Evolutionary conservation across 2,329 filamentous ascomycete genomes (phyloP).

Genomic region (Venturia oleaginea): DNA sequence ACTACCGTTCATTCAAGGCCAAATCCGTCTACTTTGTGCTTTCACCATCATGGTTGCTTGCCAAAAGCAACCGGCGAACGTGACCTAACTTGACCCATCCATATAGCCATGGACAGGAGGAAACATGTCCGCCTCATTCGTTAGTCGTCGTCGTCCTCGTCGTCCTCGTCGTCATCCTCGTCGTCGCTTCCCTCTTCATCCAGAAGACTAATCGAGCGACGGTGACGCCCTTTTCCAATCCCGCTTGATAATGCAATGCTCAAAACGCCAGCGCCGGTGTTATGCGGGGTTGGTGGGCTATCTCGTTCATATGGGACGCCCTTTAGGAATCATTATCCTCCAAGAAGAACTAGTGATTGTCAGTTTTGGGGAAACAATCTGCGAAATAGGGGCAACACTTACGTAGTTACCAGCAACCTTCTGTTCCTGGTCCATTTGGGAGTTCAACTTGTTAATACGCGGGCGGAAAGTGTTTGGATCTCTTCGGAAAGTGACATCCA

Average conservation of each 20-base stretch:
- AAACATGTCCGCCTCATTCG: constrained; percentile 1
- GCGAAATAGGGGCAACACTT: constrained; percentile 32
- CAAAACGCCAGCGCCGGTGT: constrained; percentile 4
- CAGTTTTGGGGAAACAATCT: constrained; percentile 1
- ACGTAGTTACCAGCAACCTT: constrained; percentile 88
- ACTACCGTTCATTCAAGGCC: background rate
- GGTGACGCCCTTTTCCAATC: background rate
- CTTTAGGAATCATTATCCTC: constrained; percentile 61
- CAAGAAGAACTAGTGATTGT: constrained; percentile 70
- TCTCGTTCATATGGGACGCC: constrained; percentile 9
- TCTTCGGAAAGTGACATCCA: constrained; percentile 97
- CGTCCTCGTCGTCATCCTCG: background rate
- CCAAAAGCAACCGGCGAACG: background rate
- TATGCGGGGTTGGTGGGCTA: constrained; percentile 4
- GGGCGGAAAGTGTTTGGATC: constrained; percentile 94
- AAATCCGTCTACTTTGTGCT: background rate
- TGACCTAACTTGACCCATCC: constrained; percentile 6
- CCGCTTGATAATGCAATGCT: background rate
- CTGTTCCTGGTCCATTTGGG: constrained; percentile 96
- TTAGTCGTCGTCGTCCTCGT: constrained; percentile 1
- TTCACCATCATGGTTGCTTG: background rate
- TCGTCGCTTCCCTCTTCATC: constrained; percentile 1
- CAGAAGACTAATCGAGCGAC: constrained; percentile 3
- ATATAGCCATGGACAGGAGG: constrained; percentile 5
- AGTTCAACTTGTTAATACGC: constrained; percentile 95